Evolutionary conservation across 2,329 filamentous ascomycete genomes (phyloP), one percentile per base, ranked within the genome.

Genomic region (Alternaria gansuensis): DNA sequence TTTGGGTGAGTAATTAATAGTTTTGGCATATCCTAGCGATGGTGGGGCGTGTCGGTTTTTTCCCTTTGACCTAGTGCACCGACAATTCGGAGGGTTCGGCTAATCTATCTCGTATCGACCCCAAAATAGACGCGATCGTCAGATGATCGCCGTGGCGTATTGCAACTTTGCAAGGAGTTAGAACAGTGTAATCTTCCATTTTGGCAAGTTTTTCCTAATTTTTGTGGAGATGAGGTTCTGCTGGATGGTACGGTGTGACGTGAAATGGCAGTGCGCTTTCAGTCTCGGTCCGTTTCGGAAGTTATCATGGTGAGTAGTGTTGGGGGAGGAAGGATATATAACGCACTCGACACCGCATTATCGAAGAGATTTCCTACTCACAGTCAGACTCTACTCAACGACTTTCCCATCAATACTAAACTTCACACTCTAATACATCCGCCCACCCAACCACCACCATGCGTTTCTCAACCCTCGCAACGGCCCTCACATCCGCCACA

Each of bases 391-490:
- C 8, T 8, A 44, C 31, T 0, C 4, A 50, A 26, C 9, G 24
- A 13, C 10, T 24, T 1, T 10, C 13, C 33, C 34, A 28, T 13
- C 26, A 33, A 31, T 10, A 46, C 17, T 0, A 21, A 17, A 46
- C 5, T 17, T 1, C 28, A 5, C 36, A 21, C n/a, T 8, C 8
- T 3, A 36, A 4, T 2, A 29, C 33, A 3, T n/a, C 46, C 6
- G 28, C 28, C 24, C 9, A 33, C n/a, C 4, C 11, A 49, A 17
- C 34, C 26, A 44, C 21, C 51, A 64, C 59, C 51, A 70, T 70
- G 67, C 67, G 61, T 29, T 23, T 60, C 61, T 63, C 65, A 23
- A 56, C 62, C 41, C 56, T 70, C 58, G 29, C 63, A 34, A 34
- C 68, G 10, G 26, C 58, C 21, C 45, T 69, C 29, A 24, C 66